Conservation (phyloP, 768 basidiomycete genomes). For the Tephrocybe sp. region DNA sequence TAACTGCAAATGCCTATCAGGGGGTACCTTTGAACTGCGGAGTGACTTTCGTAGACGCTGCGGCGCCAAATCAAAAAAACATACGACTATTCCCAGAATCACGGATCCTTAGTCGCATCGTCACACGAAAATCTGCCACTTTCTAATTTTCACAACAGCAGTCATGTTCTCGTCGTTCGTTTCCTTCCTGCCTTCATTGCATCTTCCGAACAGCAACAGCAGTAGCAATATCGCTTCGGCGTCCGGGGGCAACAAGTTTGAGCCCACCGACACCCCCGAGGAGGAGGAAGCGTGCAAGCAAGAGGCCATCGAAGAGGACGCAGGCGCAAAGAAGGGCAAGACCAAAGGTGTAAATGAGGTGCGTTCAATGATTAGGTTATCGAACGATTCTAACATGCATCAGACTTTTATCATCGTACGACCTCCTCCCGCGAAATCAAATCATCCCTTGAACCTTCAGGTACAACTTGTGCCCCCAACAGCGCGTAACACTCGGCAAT, state of each 20-base stretch:
- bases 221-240: conserved; percentile 4
- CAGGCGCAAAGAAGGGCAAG: conserved; percentile 38
- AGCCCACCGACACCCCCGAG: conserved; percentile 15
- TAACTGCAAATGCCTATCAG: no score
- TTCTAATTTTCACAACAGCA: background rate
- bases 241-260: conserved; percentile 1
- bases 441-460: conserved; percentile 17
- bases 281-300: conserved; percentile 22
- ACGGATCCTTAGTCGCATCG: conserved; percentile 6
- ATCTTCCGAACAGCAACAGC: conserved; percentile 10
- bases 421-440: conserved; percentile 6
- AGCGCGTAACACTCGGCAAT: conserved; percentile 45
- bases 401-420: conserved; percentile 15
- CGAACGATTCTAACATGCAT: conserved; percentile 3
- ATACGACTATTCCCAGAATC: conserved; percentile 14
- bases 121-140: conserved; percentile 1
- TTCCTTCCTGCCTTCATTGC: conserved; percentile 22
- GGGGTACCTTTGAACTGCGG: conserved; percentile 6
- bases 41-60: background rate
- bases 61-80: conserved; percentile 1
- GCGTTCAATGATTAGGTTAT: conserved; percentile 12
- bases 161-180: conserved; percentile 21
- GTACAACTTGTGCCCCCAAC: conserved; percentile 47
- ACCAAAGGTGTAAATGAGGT: conserved; percentile 52
- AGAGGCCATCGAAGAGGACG: conserved; percentile 25